Conservation (phyloP, 345 rosid genomes). For the Lumnitzera racemosa region DNA sequence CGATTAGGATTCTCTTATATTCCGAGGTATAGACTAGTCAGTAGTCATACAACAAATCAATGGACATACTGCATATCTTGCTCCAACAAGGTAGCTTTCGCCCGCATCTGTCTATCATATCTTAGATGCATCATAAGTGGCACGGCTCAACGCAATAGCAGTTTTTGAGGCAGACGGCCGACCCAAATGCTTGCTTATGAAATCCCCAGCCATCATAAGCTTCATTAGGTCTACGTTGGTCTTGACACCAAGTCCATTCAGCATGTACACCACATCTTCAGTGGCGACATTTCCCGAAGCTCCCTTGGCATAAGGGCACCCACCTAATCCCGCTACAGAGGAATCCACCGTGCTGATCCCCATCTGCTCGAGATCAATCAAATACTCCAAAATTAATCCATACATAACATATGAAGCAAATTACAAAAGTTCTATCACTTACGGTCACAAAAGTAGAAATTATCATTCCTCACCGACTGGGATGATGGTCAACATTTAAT, state of each 20-base stretch:
- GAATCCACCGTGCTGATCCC: slow-evolving; percentile 65
- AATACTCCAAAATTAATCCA: neutral
- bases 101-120: slow-evolving; percentile 27
- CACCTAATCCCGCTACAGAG: slow-evolving; percentile 63
- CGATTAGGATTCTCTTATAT: too few relatives aligned
- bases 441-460: neutral
- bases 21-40: too few relatives aligned
- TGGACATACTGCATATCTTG: too few relatives aligned
- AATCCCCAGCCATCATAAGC: slow-evolving; percentile 56
- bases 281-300: slow-evolving; percentile 76
- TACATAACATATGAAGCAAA: neutral
- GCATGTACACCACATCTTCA: slow-evolving; percentile 77
- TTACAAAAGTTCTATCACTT: neutral
- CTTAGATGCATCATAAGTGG: slow-evolving; percentile 60
- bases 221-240: slow-evolving; percentile 55
- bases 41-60: too few relatives aligned
- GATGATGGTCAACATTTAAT: neutral
- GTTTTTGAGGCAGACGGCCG: slow-evolving; percentile 59
- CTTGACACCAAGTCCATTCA: slow-evolving; percentile 57
- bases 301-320: slow-evolving; percentile 79
- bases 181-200: slow-evolving; percentile 52
- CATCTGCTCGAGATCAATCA: slow-evolving; percentile 32
- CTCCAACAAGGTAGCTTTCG: too few relatives aligned
- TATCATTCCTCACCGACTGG: neutral
- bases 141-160: slow-evolving; percentile 40